A percentile compares a stretch with the other conserved stretches of the same genome.
phyloP scores from a whole-genome alignment of 2,329 filamentous ascomycete genomes.

The Trichoderma semiorbis region DNA sequence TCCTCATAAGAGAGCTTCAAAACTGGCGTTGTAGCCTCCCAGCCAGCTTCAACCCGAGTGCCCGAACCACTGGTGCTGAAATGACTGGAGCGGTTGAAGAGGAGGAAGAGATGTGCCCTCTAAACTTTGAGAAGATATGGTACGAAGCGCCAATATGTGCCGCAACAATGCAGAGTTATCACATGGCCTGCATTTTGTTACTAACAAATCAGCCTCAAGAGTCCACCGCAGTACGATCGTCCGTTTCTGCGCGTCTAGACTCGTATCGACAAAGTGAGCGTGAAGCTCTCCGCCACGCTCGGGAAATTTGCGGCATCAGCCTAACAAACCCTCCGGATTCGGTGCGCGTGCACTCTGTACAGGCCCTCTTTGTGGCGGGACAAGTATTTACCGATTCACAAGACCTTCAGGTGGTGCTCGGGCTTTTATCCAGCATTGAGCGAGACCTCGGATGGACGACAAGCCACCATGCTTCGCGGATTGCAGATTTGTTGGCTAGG shows the following conservation, averaged over 20 bases:
- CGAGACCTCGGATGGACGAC: slow-evolving; percentile 9
- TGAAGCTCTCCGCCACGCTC: slow-evolving; percentile 1
- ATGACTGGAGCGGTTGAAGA: neutral
- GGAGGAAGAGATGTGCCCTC: neutral
- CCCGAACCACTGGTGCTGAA: neutral
- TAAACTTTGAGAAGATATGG: slow-evolving; percentile 9
- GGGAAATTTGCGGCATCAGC: slow-evolving; percentile 11
- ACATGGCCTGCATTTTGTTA: slow-evolving; percentile 9
- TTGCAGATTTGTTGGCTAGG: neutral
- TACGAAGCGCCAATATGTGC: slow-evolving; percentile 11
- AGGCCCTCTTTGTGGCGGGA: neutral
- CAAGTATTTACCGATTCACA: slow-evolving; percentile 1
- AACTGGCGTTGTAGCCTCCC: slow-evolving; percentile 1
- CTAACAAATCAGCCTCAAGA: slow-evolving; percentile 13
- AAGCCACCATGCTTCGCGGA: slow-evolving; percentile 5
- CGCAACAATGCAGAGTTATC: slow-evolving; percentile 10
- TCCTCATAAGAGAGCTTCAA: neutral
- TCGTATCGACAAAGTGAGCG: slow-evolving; percentile 13
- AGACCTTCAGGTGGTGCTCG: neutral
- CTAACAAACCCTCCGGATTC: neutral
- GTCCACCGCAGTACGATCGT: slow-evolving; percentile 6
- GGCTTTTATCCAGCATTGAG: neutral
- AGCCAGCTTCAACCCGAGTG: slow-evolving; percentile 3
- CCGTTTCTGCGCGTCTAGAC: neutral
- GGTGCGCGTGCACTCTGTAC: slow-evolving; percentile 4